Evolutionary conservation across 208 protist species (phyloP).

Genomic region (Leishmania mexicana): DNA sequence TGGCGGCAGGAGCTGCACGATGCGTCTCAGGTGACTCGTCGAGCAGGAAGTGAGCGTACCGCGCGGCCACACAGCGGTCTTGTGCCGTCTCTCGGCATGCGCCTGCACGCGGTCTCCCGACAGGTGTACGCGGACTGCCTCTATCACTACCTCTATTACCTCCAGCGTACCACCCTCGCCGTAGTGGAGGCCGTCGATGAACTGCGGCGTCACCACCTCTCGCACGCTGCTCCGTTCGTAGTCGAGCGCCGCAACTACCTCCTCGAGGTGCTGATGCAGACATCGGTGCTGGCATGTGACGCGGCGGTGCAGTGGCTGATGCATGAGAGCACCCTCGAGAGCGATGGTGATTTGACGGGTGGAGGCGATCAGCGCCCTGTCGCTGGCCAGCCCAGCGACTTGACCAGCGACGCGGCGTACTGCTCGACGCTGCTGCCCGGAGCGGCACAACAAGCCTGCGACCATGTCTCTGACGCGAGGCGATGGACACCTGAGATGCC

Average conservation of each 20-base stretch:
- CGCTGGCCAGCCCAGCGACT: background rate
- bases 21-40: background rate
- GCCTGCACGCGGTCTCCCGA: constrained; percentile 6
- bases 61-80: background rate
- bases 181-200: constrained; percentile 35
- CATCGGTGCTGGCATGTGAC: constrained; percentile 29
- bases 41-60: background rate
- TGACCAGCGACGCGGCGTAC: background rate
- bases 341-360: background rate
- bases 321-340: background rate
- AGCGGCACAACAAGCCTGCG: background rate
- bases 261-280: constrained; percentile 42
- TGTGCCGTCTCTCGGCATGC: background rate
- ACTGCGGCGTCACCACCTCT: constrained; percentile 29
- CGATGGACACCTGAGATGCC: background rate
- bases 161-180: constrained; percentile 41
- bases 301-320: constrained; percentile 24
- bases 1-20: background rate
- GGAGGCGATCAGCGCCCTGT: background rate
- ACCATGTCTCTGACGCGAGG: background rate
- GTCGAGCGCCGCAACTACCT: constrained; percentile 49
- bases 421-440: background rate
- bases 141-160: constrained; percentile 38
- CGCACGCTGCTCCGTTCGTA: constrained; percentile 35
- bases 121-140: constrained; percentile 37